These are phyloP conservation scores for Ensete ventricosum DNA, from an alignment of 176 grass and related monocot genomes.

Conservation along the genomic window DNA sequence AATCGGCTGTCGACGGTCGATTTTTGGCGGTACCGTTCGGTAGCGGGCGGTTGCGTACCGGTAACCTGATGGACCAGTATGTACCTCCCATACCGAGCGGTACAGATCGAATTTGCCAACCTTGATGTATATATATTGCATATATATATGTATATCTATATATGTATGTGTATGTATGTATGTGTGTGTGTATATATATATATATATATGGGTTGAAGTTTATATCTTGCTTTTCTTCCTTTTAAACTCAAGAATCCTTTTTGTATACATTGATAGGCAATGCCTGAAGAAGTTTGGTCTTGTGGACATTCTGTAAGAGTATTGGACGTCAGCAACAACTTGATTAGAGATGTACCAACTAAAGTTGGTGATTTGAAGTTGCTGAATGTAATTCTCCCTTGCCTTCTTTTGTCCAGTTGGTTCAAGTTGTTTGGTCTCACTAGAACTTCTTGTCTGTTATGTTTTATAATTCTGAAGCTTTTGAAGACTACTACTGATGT, in stretches of 20 bases:
- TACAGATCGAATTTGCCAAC: no score
- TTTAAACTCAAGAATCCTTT: slow-evolving; percentile 6
- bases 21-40: no score
- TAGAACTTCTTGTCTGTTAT: not conserved
- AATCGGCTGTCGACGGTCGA: no score
- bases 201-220: not conserved
- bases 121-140: no score
- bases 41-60: no score
- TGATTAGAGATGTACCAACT: slow-evolving; percentile 55
- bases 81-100: no score
- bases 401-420: not conserved
- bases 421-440: not conserved
- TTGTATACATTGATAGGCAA: slow-evolving; percentile 30
- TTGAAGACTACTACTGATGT: not conserved
- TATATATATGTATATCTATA: no score
- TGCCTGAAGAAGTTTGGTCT: slow-evolving; percentile 87
- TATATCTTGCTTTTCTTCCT: slow-evolving; percentile 10
- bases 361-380: slow-evolving; percentile 57
- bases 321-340: slow-evolving; percentile 61
- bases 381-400: slow-evolving; percentile 49
- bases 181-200: not conserved
- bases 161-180: no score
- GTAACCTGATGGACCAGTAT: no score
- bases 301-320: slow-evolving; percentile 63
- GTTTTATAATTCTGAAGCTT: not conserved